Base-by-base conservation (phyloP, 2,329 filamentous ascomycete species). In the Apiospora aurea region DNA sequence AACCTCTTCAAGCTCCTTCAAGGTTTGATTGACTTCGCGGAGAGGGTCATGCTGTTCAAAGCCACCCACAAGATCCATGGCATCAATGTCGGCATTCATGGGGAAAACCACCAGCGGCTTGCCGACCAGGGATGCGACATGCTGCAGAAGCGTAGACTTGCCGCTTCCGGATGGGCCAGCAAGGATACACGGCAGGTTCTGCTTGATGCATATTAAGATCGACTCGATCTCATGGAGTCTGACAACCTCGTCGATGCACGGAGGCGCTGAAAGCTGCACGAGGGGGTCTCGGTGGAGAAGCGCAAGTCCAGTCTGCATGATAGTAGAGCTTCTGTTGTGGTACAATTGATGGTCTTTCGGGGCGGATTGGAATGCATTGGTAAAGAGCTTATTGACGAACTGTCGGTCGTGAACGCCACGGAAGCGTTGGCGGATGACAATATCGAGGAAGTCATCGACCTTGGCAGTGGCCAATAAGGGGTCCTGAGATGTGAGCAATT, bases 1-100 rank as follows among this genome's bases (percentile, higher is more conserved):
- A 16, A 81, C 78, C 16, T 77, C 77, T 38, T 74, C 74, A 2
- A 86, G 75, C 41, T 78, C 77, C 38, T 85, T 81, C 8, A 92
- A 79, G 75, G 90, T 86, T n/a, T 86, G 84, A 70, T 92, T 91
- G 5, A 94, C 85, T 73, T 93, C 90, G 71, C 96, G 89, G 69
- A 93, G 87, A 29, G 94, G 91, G 79, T 99, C 96, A 24, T 94
- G 91, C 82, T 99, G 96, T 81, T 99, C 96, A 79, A 97, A 99
- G 0, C 96, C 96, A 78, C 96, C 96, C 71, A 99, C 94, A 71
- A 99, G 89, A 82, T 99, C 96, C 91, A 97, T 97, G 0, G 96
- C 95, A 81, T 99, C 96, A 64, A 97, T 93, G 77, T 99, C 97
- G 8, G 95, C 92, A 79, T 97, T 99, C 83, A 99, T 90, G 0